A percentile compares a stretch with the other conserved stretches of the same genome.
Evolutionary conservation across 768 basidiomycete species (phyloP).

Genomic region (Candolleomyces efflorescens): DNA sequence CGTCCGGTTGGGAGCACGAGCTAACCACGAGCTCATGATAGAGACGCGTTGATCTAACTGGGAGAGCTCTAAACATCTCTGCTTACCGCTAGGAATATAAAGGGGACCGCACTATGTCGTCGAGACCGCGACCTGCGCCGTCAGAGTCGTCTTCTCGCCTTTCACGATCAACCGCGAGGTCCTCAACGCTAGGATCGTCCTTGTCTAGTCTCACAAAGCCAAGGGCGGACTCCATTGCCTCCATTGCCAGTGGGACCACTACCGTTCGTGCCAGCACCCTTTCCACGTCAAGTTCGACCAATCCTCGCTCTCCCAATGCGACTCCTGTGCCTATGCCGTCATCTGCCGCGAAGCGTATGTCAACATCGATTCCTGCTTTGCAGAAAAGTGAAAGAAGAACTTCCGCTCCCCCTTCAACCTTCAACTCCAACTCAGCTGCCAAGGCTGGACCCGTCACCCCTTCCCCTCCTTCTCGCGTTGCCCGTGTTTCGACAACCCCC

Average conservation of each 20-base stretch:
- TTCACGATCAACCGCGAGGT: slow-evolving; percentile 38
- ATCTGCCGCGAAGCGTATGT: slow-evolving; percentile 30
- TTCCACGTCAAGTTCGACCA: slow-evolving; percentile 11
- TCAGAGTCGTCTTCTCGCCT: slow-evolving; percentile 56
- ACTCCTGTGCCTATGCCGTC: slow-evolving; percentile 40
- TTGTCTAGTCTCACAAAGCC: slow-evolving; percentile 41
- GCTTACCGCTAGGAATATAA: neutral
- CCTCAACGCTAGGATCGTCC: slow-evolving; percentile 33
- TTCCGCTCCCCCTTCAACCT: slow-evolving; percentile 33
- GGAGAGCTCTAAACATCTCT: neutral
- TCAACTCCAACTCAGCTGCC: slow-evolving; percentile 11
- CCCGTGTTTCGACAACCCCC: slow-evolving; percentile 7
- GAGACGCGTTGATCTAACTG: neutral
- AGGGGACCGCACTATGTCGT: slow-evolving; percentile 16
- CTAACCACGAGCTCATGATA: neutral
- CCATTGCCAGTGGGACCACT: slow-evolving; percentile 43
- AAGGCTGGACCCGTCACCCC: slow-evolving; percentile 19
- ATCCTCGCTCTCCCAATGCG: slow-evolving; percentile 44
- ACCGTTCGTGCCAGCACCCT: slow-evolving; percentile 39
- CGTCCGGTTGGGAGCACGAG: neutral
- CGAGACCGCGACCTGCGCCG: slow-evolving; percentile 27
- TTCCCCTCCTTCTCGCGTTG: slow-evolving; percentile 19
- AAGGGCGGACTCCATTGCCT: slow-evolving; percentile 49
- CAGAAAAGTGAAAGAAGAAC: slow-evolving; percentile 22
- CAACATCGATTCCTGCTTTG: slow-evolving; percentile 30